Evolutionary conservation across 2,329 filamentous ascomycete species (phyloP).

Genomic region (Diaporthe amygdali): DNA sequence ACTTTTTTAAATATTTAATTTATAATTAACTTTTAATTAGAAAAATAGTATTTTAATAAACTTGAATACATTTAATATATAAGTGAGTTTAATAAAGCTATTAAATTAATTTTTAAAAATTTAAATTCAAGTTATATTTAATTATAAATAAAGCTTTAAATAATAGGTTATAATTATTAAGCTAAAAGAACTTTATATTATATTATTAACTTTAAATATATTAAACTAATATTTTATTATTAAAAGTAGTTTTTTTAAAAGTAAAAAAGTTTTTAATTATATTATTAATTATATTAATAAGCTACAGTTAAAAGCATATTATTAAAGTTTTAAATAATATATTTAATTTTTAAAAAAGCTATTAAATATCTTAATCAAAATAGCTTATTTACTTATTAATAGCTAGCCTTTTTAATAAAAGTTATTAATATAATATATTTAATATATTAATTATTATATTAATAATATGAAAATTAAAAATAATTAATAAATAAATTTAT

Average conservation of each 20-base stretch:
- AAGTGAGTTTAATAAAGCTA: too few species aligned
- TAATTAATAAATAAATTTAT: background rate
- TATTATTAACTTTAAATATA: background rate
- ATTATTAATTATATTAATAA: background rate
- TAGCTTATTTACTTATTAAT: background rate
- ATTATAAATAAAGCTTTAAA: too few species aligned
- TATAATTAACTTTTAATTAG: too few species aligned
- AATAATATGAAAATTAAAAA: background rate
- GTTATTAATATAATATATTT: background rate
- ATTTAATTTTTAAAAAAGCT: background rate
- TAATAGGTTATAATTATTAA: too few species aligned
- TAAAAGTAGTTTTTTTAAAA: too few species aligned
- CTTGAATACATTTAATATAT: too few species aligned
- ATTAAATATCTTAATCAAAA: background rate
- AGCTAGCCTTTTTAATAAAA: background rate
- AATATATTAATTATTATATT: background rate
- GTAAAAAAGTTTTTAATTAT: background rate
- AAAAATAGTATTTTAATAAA: too few species aligned
- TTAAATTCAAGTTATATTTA: too few species aligned
- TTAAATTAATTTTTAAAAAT: too few species aligned
- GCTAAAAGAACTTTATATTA: too few species aligned
- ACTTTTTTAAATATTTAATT: too few species aligned
- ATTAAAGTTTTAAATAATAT: too few species aligned
- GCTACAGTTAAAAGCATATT: background rate
- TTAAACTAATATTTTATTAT: background rate